A percentile compares a stretch with the other conserved stretches of the same genome.
These are phyloP conservation scores for Pythium grandisporangium DNA, from an alignment of 352 stramenopile genomes.

Conservation along the genomic window DNA sequence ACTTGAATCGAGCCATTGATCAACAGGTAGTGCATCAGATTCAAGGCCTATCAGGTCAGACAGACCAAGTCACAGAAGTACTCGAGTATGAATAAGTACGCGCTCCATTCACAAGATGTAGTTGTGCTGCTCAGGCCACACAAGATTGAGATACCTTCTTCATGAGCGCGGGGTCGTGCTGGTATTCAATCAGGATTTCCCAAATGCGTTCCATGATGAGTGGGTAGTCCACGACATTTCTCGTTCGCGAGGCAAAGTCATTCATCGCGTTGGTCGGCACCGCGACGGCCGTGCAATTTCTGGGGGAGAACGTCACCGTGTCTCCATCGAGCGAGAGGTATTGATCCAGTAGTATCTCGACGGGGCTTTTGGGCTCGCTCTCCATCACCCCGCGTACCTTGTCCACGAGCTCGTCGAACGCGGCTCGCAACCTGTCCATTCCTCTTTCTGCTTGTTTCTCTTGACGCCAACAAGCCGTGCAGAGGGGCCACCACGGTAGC, in stretches of 20 bases:
- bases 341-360: slow-evolving; percentile 53
- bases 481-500: too few relatives aligned
- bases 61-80: too few relatives aligned
- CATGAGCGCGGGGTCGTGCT: slow-evolving; percentile 43
- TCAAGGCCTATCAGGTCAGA: slow-evolving; percentile 28
- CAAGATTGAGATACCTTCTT: slow-evolving; percentile 25
- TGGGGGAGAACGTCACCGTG: slow-evolving; percentile 28
- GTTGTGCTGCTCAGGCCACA: too few relatives aligned
- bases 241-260: slow-evolving; percentile 51
- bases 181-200: slow-evolving; percentile 50
- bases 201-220: slow-evolving; percentile 67
- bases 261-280: slow-evolving; percentile 48
- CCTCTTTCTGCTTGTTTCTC: not conserved
- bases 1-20: slow-evolving; percentile 67
- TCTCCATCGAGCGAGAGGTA: slow-evolving; percentile 47
- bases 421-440: slow-evolving; percentile 51
- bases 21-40: slow-evolving; percentile 51
- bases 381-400: slow-evolving; percentile 48
- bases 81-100: too few relatives aligned
- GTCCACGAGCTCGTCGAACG: slow-evolving; percentile 50
- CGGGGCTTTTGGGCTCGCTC: slow-evolving; percentile 44
- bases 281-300: slow-evolving; percentile 18
- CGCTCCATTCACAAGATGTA: too few relatives aligned
- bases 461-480: too few relatives aligned
- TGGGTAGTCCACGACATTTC: slow-evolving; percentile 67